Percentiles rank a stretch among this genome's conserved stretches.
Evolutionary conservation across 176 grass and related monocot species (phyloP).

Genomic region (Aechmea fasciata): DNA sequence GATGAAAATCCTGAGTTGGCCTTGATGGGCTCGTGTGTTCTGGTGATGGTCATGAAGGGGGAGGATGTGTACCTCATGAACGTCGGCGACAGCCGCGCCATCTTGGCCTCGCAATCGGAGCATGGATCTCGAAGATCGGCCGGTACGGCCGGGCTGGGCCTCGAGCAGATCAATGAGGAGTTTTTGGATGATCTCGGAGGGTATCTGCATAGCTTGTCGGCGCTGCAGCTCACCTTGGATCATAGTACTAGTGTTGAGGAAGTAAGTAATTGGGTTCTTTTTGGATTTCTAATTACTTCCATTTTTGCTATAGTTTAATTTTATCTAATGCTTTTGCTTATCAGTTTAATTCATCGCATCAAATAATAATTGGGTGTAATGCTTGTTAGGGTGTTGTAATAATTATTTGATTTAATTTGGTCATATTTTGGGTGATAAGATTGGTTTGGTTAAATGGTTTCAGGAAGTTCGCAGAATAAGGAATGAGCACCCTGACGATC

Average conservation of each 20-base stretch:
- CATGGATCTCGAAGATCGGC: constrained; percentile 4
- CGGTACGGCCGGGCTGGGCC: constrained; percentile 28
- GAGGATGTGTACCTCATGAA: constrained; percentile 96
- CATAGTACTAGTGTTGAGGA: constrained; percentile 67
- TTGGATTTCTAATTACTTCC: not conserved
- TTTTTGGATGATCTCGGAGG: constrained; percentile 37
- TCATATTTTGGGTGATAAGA: not conserved
- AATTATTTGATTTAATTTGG: not conserved
- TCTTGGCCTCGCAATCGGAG: constrained; percentile 43
- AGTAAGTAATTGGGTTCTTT: constrained; percentile 24
- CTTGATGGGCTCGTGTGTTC: constrained; percentile 89
- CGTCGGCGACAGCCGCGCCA: constrained; percentile 85
- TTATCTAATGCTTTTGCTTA: no score
- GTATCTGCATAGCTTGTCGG: constrained; percentile 38
- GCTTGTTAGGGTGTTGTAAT: no score
- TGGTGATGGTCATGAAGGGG: constrained; percentile 79
- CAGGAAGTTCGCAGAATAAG: constrained; percentile 84
- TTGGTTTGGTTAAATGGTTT: constrained; percentile 3
- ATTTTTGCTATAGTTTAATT: no score
- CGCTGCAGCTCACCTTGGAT: constrained; percentile 79
- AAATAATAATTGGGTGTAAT: no score
- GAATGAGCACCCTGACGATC: constrained; percentile 82
- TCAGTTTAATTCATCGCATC: no score
- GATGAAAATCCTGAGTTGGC: constrained; percentile 67
- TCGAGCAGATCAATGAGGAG: constrained; percentile 47